Evolutionary conservation across 2,329 filamentous ascomycete genomes (phyloP).

Genomic region (Aspergillus flavus): DNA sequence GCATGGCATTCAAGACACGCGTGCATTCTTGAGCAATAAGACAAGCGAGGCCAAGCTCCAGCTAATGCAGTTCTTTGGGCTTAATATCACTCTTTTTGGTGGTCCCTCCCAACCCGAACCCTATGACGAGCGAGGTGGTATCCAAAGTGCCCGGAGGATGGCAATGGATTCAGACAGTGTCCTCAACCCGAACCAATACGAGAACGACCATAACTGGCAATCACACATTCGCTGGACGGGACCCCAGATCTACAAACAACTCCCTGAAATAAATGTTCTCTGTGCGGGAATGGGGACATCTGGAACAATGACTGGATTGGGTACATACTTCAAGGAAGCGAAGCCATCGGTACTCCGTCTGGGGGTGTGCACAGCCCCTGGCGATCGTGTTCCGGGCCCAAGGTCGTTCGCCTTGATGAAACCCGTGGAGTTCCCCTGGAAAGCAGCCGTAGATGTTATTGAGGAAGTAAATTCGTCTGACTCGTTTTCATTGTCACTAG

Average conservation of each 20-base stretch:
- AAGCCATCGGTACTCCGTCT: constrained; percentile 45
- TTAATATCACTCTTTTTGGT: constrained; percentile 61
- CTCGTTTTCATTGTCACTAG: constrained; percentile 56
- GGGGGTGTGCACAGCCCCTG: constrained; percentile 59
- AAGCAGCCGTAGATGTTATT: constrained; percentile 55
- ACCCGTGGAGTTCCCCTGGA: constrained; percentile 62
- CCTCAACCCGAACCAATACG: constrained; percentile 61
- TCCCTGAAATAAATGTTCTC: constrained; percentile 59
- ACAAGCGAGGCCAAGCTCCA: constrained; percentile 56
- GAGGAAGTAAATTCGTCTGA: constrained; percentile 60
- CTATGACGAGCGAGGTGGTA: constrained; percentile 56
- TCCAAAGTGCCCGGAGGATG: constrained; percentile 50
- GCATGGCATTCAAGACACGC: constrained; percentile 54
- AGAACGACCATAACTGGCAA: constrained; percentile 50
- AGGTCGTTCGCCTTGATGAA: constrained; percentile 55
- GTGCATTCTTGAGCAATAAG: constrained; percentile 63
- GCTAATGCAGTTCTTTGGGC: constrained; percentile 63
- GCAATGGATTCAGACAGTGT: constrained; percentile 47
- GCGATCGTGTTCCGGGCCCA: constrained; percentile 62
- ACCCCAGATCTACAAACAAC: constrained; percentile 58
- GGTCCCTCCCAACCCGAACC: constrained; percentile 63
- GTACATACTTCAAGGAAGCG: constrained; percentile 51
- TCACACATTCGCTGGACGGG: constrained; percentile 62
- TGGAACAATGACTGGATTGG: constrained; percentile 54
- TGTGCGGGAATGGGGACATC: constrained; percentile 62